These are phyloP conservation scores for Candida yuanshanica DNA, from an alignment of 805 yeast species.

Conservation along the genomic window DNA sequence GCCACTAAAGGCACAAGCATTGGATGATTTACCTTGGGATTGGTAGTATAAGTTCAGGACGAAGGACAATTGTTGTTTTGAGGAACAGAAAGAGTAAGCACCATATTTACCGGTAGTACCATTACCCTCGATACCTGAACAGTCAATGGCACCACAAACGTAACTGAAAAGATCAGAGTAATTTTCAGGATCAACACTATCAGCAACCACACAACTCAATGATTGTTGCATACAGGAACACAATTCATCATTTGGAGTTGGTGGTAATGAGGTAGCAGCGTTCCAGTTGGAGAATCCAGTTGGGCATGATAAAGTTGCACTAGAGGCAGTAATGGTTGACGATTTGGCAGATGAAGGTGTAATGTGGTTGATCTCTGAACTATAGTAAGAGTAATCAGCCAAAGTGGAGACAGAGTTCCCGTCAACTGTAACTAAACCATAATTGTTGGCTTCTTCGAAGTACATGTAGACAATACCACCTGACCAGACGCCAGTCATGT, in stretches of 20 bases:
- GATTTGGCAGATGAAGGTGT: constrained; percentile 45
- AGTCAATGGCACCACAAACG: constrained; percentile 61
- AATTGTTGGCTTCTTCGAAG: constrained; percentile 68
- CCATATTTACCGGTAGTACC: constrained; percentile 69
- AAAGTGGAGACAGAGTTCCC: constrained; percentile 48
- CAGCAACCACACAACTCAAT: constrained; percentile 54
- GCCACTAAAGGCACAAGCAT: constrained; percentile 67
- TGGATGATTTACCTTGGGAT: constrained; percentile 32
- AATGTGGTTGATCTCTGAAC: constrained; percentile 48
- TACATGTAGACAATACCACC: constrained; percentile 90
- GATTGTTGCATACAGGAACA: constrained; percentile 61
- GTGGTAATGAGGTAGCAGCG: constrained; percentile 67
- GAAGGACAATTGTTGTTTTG: constrained; percentile 60
- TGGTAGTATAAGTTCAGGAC: constrained; percentile 61
- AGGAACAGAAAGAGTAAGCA: constrained; percentile 64
- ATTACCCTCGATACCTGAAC: constrained; percentile 56
- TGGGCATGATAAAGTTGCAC: constrained; percentile 57
- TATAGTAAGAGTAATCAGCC: constrained; percentile 58
- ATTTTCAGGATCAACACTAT: constrained; percentile 46
- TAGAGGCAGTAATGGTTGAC: constrained; percentile 32
- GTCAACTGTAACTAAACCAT: constrained; percentile 61
- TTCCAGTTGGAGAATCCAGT: constrained; percentile 51
- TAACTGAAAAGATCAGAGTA: constrained; percentile 53
- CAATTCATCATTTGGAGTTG: constrained; percentile 61
- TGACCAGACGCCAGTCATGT: constrained; percentile 83